Conservation (phyloP, 2,329 filamentous ascomycete genomes). For the Pestalotiopsis sp. region DNA sequence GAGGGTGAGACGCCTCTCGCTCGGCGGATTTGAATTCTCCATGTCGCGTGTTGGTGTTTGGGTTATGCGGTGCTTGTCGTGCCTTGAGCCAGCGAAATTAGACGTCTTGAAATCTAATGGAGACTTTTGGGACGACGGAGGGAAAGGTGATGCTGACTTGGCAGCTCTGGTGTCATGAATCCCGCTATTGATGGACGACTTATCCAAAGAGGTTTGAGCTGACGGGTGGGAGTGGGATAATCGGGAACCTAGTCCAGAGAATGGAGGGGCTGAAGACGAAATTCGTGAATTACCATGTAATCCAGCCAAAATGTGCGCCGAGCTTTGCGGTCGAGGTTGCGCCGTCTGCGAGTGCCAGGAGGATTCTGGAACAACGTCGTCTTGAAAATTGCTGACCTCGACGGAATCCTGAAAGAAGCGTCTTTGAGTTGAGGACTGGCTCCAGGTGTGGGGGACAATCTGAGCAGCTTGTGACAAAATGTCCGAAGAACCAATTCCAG, state of each 20-base stretch:
- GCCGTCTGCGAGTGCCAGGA: constrained; percentile 4
- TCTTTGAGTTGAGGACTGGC: constrained; percentile 23
- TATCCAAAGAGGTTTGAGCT: not conserved
- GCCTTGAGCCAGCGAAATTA: not conserved
- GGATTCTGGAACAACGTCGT: constrained; percentile 20
- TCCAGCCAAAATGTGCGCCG: constrained; percentile 28
- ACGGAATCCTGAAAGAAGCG: constrained; percentile 20
- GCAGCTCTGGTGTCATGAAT: not conserved
- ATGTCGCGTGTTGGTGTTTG: constrained; percentile 1
- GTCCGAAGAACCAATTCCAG: not conserved
- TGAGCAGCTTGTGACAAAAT: constrained; percentile 31
- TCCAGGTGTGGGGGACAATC: constrained; percentile 23
- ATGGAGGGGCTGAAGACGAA: constrained; percentile 20
- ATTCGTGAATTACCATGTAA: constrained; percentile 28
- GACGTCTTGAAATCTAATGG: not conserved
- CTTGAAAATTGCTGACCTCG: constrained; percentile 20
- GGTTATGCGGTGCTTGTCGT: not conserved
- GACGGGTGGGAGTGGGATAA: not conserved
- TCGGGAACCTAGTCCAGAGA: constrained; percentile 13
- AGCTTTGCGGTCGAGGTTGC: constrained; percentile 20
- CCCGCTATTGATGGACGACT: constrained; percentile 7
- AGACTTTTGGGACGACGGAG: not conserved
- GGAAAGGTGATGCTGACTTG: not conserved
- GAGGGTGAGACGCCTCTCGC: constrained; percentile 20
- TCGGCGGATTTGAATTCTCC: constrained; percentile 14